Conservation (phyloP, 1,284 basidiomycete genomes). For the Pascua sp. region DNA sequence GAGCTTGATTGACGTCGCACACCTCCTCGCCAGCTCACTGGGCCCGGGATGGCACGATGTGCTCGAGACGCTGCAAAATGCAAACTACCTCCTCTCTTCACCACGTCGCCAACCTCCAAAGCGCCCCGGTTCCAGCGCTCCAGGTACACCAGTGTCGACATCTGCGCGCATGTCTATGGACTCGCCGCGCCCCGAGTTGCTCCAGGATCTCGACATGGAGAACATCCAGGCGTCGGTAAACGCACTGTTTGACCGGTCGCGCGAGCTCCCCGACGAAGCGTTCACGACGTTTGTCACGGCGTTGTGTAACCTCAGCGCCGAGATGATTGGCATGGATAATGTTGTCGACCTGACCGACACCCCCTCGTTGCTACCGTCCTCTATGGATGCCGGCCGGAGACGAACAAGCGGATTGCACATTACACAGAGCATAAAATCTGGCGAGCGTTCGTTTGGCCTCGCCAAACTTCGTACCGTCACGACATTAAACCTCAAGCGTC, state of each 20-base stretch:
- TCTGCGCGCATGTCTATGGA: conserved; percentile 9
- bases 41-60: conserved; percentile 87
- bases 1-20: conserved; percentile 70
- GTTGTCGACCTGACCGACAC: conserved; percentile 30
- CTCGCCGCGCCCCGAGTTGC: conserved; percentile 23
- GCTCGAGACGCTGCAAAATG: conserved; percentile 85
- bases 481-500: conserved; percentile 74
- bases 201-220: conserved; percentile 68
- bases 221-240: conserved; percentile 69
- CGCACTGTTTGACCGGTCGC: conserved; percentile 75
- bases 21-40: conserved; percentile 78
- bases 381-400: conserved; percentile 54
- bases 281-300: conserved; percentile 78
- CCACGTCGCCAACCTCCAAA: not conserved
- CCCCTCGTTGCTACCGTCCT: conserved; percentile 14
- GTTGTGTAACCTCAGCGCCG: conserved; percentile 76
- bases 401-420: conserved; percentile 80
- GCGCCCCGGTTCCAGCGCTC: too few species aligned
- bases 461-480: conserved; percentile 76
- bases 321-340: conserved; percentile 81
- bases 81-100: conserved; percentile 77
- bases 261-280: conserved; percentile 74
- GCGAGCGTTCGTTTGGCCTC: conserved; percentile 68
- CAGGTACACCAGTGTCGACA: not conserved
- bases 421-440: conserved; percentile 64